Percentiles rank a stretch among this genome's conserved stretches.
These are phyloP conservation scores for Parsonsia alboflavescens DNA, from an alignment of 257 asterid species.

Conservation along the genomic window DNA sequence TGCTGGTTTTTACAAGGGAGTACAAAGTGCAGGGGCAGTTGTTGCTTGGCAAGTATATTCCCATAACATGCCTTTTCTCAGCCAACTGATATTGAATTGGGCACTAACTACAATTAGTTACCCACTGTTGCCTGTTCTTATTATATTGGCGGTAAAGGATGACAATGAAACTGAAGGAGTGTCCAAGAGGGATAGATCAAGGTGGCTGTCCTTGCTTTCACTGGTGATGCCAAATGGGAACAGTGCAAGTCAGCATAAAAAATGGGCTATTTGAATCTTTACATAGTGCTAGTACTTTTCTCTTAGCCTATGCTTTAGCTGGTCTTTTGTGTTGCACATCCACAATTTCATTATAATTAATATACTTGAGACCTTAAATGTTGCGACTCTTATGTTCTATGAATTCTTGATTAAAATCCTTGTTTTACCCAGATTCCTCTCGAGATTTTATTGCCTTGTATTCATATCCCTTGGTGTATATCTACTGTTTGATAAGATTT, in stretches of 20 bases:
- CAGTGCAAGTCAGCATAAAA: not conserved
- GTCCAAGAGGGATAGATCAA: constrained; percentile 14
- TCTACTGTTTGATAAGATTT: not conserved
- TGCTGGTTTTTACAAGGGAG: constrained; percentile 41
- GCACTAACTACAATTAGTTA: constrained; percentile 32
- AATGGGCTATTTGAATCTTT: not conserved
- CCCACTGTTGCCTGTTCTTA: constrained; percentile 30
- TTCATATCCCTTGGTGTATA: not conserved
- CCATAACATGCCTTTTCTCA: constrained; percentile 26
- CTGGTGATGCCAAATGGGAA: not conserved
- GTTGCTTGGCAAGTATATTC: constrained; percentile 43
- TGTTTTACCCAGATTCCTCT: not conserved
- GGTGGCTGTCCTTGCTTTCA: constrained; percentile 17
- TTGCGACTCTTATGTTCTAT: not conserved
- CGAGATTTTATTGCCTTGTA: not conserved
- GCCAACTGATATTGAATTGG: constrained; percentile 36
- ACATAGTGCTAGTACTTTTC: not conserved
- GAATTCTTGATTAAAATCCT: not conserved
- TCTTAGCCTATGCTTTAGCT: not conserved
- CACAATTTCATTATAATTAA: not conserved
- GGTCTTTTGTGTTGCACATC: not conserved
- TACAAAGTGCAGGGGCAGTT: constrained; percentile 46
- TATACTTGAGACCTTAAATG: too few relatives aligned
- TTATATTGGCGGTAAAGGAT: constrained; percentile 36
- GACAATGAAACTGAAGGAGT: constrained; percentile 21